Base-by-base conservation (phyloP, 768 basidiomycete genomes). In the Psilocybe azurescens region DNA sequence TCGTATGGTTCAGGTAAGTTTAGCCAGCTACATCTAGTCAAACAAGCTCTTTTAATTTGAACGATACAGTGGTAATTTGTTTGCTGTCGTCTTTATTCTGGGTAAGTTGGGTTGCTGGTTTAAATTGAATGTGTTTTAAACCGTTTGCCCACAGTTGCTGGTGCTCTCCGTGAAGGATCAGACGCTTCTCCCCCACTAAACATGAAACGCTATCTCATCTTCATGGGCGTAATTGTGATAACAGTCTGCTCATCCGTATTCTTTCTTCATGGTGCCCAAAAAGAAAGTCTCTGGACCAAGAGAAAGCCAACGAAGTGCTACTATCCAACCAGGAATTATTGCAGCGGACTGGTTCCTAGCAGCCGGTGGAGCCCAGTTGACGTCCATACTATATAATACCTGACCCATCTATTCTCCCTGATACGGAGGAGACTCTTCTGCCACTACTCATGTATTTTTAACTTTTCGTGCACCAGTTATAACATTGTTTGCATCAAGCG, bases 1-100 rank as follows among this genome's bases (percentile, higher is more conserved):
- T 93, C 29, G 68, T 94, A 24, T 95, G 93, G 92, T 88, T 87
- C 74, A 76, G 78, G 89, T 91, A 70, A 59, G 88, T 79, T 28
- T 49, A 58, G 18, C 30, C 16, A 36, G 38, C 24, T 4, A 14
- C 16, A 30, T 38, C 33, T 18, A 55, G 39, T 50, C 39, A 7
- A 53, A 10, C 24, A 24, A 56, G 53, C 39, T 9, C 47, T 36
- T 33, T 67, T 28, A 51, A 65, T 54, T 24, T 56, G 7, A 56
- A 39, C 18, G 28, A 24, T 24, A 53, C 63, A 91, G 89, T 33
- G 86, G 86, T n/a, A 93, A 93, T 65, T 57, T 88, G 2, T 80
- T 87, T 58, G 77, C 81, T n/a, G 76, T 91, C 50, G 71, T 88
- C 20, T 87, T 88, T 63, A 80, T 91, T 7, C 77, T 90, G 1